A percentile compares a stretch with the other conserved stretches of the same genome.
Conservation (phyloP, 495 filamentous ascomycete genomes). For the Penicillium tannophilum region DNA sequence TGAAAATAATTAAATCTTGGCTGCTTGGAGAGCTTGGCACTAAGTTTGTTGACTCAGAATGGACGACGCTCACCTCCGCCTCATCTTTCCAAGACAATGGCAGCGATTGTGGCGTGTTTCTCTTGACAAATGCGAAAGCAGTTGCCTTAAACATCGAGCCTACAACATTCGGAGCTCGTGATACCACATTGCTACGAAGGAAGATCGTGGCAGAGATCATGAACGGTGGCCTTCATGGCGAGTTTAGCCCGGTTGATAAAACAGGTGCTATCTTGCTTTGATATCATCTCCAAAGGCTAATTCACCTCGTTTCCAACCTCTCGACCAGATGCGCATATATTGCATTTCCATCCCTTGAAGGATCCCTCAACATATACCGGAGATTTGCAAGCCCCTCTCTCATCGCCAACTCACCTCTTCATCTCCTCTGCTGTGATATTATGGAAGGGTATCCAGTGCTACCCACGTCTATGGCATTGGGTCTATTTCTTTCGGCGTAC, state of each 20-base stretch:
- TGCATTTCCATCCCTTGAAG: neutral
- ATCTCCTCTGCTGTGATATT: neutral
- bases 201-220: conserved; percentile 71
- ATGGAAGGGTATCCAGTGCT: neutral
- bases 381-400: neutral
- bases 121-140: conserved; percentile 72
- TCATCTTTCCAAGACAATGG: conserved; percentile 66
- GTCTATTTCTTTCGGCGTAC: conserved; percentile 17
- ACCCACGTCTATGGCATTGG: conserved; percentile 16
- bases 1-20: conserved; percentile 53
- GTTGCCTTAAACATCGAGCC: conserved; percentile 66
- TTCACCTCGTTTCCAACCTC: neutral
- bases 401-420: neutral
- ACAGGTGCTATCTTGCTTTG: conserved; percentile 31
- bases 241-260: conserved; percentile 35
- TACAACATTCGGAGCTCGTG: conserved; percentile 52
- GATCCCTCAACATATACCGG: neutral
- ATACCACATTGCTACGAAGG: conserved; percentile 60
- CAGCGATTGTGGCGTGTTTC: conserved; percentile 81
- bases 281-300: conserved; percentile 1
- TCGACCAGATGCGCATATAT: neutral
- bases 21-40: conserved; percentile 59
- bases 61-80: conserved; percentile 53
- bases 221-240: conserved; percentile 62
- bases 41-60: conserved; percentile 61